Conservation (phyloP, 73 alveolate species). For the Paramecium sexaurelia region DNA sequence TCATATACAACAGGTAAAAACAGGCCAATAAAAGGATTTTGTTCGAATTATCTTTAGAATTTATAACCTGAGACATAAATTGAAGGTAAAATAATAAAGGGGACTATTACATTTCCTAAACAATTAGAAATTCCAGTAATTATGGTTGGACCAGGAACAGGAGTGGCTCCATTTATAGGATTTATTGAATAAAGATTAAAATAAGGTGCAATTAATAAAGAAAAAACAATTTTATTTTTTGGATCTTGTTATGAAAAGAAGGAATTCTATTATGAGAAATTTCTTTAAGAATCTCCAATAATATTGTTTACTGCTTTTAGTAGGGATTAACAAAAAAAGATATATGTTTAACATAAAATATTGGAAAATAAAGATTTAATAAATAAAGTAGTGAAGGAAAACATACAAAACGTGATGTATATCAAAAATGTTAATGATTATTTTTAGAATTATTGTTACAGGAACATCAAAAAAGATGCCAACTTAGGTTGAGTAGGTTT, state of each 20-base stretch:
- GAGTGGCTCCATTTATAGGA: constrained; percentile 95
- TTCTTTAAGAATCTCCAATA: constrained; percentile 60
- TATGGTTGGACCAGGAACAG: constrained; percentile 98
- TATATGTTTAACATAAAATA: constrained; percentile 80
- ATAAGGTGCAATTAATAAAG: constrained; percentile 70
- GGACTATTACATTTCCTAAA: constrained; percentile 77
- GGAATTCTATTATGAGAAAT: constrained; percentile 77
- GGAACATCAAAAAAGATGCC: constrained; percentile 85
- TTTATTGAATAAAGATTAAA: constrained; percentile 83
- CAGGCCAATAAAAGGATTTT: constrained; percentile 78
- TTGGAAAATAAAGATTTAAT: constrained; percentile 65
- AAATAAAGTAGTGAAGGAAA: constrained; percentile 62
- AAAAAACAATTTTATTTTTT: constrained; percentile 80
- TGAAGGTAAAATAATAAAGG: constrained; percentile 69
- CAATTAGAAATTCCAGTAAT: constrained; percentile 80
- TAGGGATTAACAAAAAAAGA: constrained; percentile 72
- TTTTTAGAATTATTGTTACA: constrained; percentile 68
- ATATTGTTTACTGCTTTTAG: constrained; percentile 77
- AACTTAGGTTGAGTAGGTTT: no score
- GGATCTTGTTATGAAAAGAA: constrained; percentile 78
- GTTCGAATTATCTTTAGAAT: constrained; percentile 74
- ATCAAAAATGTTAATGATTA: neutral
- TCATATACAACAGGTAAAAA: constrained; percentile 72
- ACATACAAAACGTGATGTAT: constrained; percentile 20
- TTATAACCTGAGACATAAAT: neutral